Base-by-base conservation (phyloP, 129 eudicot species). In the Flaveria bidentis region DNA sequence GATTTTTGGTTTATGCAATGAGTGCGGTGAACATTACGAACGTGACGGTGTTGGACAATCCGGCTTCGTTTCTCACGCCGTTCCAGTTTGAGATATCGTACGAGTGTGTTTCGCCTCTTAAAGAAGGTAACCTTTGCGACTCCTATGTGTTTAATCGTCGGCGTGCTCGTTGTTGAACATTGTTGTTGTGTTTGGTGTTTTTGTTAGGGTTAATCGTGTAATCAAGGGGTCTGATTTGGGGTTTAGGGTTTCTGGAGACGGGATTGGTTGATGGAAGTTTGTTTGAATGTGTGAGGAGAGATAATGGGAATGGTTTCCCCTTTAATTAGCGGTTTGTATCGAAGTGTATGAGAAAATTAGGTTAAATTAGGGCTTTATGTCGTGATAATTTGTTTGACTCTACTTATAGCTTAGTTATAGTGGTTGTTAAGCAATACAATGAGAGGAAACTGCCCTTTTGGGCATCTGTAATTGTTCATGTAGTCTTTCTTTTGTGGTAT, bases 61-160 rank as follows among this genome's bases (percentile, higher is more conserved):
- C 97, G 84, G 87, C 96, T 50, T 85, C 97, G 42, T 91, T 91
- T 81, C 47, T 85, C 17, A 79, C 86, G 33, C 97, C 96, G 0
- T 88, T 91, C 69, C 97, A 87, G 90, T 91, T 91, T 73, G 96
- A 91, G 74, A 88, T 91, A 82, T 88, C 96, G 6, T 91, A 91
- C 82, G 97, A 91, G 77, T 91, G 97, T 50, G 95, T 91, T 46
- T 72, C 95, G 64, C 76, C 99, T 55, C 93, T 94, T 41, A 89
- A 89, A 82, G 99, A 94, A 60, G 99, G 99, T 94, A 84, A 60
- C 23, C 8, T 33, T 55, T 41, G 41, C n/a, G 0, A 14, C 1
- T 52, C 45, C 42, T 60, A 30, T 49, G 11, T 9, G 17, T 71
- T 70, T 30, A 28, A 3, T 78, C 46, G 6, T 58, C 25, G 39